Evolutionary conservation across 371 early-diverging fungal genomes (phyloP), one percentile per base, ranked within the genome.

Genomic region (Mortierella sp.): DNA sequence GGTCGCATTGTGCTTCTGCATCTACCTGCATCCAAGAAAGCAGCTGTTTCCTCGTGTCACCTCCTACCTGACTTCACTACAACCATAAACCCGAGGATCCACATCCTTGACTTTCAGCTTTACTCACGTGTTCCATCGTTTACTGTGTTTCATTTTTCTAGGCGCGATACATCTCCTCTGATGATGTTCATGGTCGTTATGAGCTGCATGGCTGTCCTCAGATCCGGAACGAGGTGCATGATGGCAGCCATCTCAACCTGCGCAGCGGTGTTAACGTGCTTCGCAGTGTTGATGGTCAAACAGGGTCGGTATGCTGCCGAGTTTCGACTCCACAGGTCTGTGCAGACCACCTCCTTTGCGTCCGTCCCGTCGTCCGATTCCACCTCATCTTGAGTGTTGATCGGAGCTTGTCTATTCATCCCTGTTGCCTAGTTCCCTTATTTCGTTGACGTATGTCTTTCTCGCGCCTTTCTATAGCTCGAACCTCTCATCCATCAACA

Each of bases 141-240:
- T 41, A 31, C 39, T 54, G 9, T 37, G 44, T 47, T 46, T 41
- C 37, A 2, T n/a, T 49, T 11, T 23, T 52, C 17, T 63, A 71
- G 71, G 56, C 71, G 46, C 23, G 71, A 71, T 17, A 71, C 62
- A 0, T 73, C 75, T 1, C 68, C 75, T 17, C 21, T 73, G 48
- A 28, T 73, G 39, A n/a, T 73, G 17, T 24, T 68, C 34, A 49
- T 64, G 43, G 55, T 64, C 24, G n/a, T 73, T 7, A 19, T 68
- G 41, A 68, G 55, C 37, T 73, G 68, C 17, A 9, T 55, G 12
- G 60, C 68, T 23, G 63, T 64, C 9, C 28, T 58, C 21, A 46
- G 75, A 2, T 67, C 75, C 14, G 75, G 75, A n/a, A 68, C 75
- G 15, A 63, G 75, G 6, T 67, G 75, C 48, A 64, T 73, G 56